Evolutionary conservation across 2,329 filamentous ascomycete species (phyloP), one percentile per base, ranked within the genome.

Genomic region (Penicillium sp.): DNA sequence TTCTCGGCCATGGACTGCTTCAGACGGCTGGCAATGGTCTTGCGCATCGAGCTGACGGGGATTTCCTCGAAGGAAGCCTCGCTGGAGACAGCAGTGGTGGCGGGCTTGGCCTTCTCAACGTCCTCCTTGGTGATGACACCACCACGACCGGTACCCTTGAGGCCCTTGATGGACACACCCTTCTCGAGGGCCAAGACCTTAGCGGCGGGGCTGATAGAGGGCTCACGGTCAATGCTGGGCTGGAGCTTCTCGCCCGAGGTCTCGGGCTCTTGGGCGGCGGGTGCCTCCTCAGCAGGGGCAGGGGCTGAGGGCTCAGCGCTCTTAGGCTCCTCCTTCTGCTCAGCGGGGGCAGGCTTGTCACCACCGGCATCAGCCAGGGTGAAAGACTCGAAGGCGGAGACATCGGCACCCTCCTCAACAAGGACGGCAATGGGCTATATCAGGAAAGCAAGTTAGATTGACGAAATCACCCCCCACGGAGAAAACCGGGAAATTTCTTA

Each of bases 1-100:
- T 97, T 97, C 79, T 93, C 88, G 78, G 90, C 86, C 77, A 91
- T 85, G 43, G 93, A 97, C 81, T 96, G 85, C 72, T 88, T 88
- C 59, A 99, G 89, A 68, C 94, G 91, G 78, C 81, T 87, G 77
- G 94, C 94, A 76, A 99, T 99, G 66, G 90, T 93, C 87, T 97
- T 97, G 83, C 94, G 93, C 94, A 99, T 99, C 76, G 89, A 89
- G 71, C 84, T 89, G 68, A 93, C 86, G 63, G 92, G 90, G 61
- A 86, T 86, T 74, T 99, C 94, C 78, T 92, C 88, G 79, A 90
- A 97, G 59, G 84, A 79, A 60, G 91, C 83, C 47, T 81, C 85
- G 58, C 85, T 79, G 51, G 84, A 79, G 53, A 79, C 71, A 49
- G 81, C 72, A 43, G 81, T 66, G 55, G 78, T 74, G 57, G 76